Evolutionary conservation across 1,139 yeast species (phyloP).

Genomic region (Blastobotrys buckinghamii): DNA sequence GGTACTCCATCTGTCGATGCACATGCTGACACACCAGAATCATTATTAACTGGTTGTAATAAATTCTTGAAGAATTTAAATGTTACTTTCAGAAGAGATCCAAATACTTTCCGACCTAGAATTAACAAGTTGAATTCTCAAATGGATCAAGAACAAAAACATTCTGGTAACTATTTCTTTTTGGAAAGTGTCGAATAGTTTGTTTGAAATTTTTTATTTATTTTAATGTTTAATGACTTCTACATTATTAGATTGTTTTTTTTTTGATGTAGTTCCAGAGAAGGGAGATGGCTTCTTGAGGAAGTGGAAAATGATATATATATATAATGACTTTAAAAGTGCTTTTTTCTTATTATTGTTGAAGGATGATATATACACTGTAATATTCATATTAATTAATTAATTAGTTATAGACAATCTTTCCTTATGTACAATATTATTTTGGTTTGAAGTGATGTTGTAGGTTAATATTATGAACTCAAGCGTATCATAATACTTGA

Average conservation of each 20-base stretch:
- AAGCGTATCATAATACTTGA: too few species aligned
- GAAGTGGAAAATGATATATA: too few species aligned
- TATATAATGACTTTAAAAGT: too few species aligned
- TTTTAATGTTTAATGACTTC: neutral
- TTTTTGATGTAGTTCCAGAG: neutral
- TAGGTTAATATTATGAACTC: too few species aligned
- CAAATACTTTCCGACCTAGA: constrained; percentile 96
- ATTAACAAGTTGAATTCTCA: constrained; percentile 95
- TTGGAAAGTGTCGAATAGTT: constrained; percentile 45
- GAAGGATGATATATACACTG: too few species aligned
- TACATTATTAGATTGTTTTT: neutral
- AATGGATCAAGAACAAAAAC: constrained; percentile 97
- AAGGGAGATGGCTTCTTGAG: too few species aligned
- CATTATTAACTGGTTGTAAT: constrained; percentile 94
- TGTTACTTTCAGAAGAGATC: constrained; percentile 98
- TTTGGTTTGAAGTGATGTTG: too few species aligned
- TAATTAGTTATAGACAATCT: too few species aligned
- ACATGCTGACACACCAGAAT: constrained; percentile 80
- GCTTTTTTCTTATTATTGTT: too few species aligned
- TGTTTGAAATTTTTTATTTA: neutral
- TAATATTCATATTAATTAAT: too few species aligned
- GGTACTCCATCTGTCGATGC: constrained; percentile 87
- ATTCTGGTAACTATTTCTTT: constrained; percentile 89
- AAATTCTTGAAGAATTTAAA: constrained; percentile 92
- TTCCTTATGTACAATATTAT: too few species aligned